Evolutionary conservation across 768 basidiomycete species (phyloP).

Genomic region (Hydnomerulius pinastri): DNA sequence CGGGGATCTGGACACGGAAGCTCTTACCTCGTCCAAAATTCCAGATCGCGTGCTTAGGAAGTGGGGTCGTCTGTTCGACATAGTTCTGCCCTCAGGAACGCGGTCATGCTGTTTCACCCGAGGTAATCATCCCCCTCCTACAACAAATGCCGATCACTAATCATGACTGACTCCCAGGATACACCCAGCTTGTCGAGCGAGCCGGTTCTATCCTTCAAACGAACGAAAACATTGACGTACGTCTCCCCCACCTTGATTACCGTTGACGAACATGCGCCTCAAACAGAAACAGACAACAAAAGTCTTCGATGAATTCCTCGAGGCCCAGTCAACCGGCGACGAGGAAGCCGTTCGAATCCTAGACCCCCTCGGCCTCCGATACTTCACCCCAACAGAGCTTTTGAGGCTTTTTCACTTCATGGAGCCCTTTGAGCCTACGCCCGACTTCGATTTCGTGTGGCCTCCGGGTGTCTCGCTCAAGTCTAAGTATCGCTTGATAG

Average conservation of each 20-base stretch:
- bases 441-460: conserved; percentile 52
- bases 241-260: conserved; percentile 11
- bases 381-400: conserved; percentile 75
- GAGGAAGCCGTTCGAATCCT: conserved; percentile 54
- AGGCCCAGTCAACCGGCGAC: conserved; percentile 41
- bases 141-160: background rate
- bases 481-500: conserved; percentile 74
- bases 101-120: conserved; percentile 82
- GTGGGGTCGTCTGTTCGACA: conserved; percentile 83
- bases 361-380: conserved; percentile 62
- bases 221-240: conserved; percentile 66
- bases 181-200: conserved; percentile 75
- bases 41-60: conserved; percentile 65
- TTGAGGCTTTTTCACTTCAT: conserved; percentile 67
- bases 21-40: conserved; percentile 38
- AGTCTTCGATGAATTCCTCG: conserved; percentile 58
- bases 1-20: conserved; percentile 9
- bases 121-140: conserved; percentile 41
- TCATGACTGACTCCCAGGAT: conserved; percentile 50
- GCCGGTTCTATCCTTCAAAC: conserved; percentile 77
- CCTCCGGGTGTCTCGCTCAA: conserved; percentile 60
- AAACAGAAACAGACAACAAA: conserved; percentile 72
- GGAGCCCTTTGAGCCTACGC: conserved; percentile 6
- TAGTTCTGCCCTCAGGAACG: conserved; percentile 61
- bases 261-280: too few species aligned